Conservation (phyloP, 257 asterid species). For the Salvia rosmarinus region DNA sequence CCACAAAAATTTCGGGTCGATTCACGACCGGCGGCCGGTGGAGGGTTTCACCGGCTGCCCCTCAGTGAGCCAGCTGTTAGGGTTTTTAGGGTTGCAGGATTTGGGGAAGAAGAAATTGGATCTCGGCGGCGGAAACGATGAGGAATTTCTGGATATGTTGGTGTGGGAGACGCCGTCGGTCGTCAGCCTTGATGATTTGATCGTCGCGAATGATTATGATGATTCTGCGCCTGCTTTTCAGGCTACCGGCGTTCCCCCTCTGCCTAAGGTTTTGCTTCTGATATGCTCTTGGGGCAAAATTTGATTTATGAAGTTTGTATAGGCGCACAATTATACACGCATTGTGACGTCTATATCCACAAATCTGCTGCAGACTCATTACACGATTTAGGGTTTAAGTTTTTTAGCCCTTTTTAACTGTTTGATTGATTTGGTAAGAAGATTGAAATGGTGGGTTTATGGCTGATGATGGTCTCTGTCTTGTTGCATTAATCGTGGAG, state of each 20-base stretch:
- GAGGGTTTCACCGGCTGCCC: conserved; percentile 90
- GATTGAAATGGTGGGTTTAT: not conserved
- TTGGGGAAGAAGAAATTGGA: conserved; percentile 53
- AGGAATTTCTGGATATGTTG: conserved; percentile 57
- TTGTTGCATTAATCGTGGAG: conserved; percentile 3
- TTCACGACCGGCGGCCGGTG: conserved; percentile 81
- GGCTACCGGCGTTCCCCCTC: conserved; percentile 89
- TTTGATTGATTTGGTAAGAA: conserved; percentile 4
- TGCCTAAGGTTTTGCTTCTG: conserved; percentile 79
- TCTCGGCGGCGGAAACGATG: conserved; percentile 44
- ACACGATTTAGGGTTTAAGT: not conserved
- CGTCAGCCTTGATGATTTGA: conserved; percentile 77
- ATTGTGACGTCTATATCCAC: not conserved
- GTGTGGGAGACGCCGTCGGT: conserved; percentile 87
- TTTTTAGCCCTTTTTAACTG: not conserved
- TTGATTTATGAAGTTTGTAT: not conserved
- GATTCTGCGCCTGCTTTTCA: conserved; percentile 58
- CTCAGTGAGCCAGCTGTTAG: conserved; percentile 56
- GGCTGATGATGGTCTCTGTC: not conserved
- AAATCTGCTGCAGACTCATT: not conserved
- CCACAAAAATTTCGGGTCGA: conserved; percentile 45
- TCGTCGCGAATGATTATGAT: conserved; percentile 46
- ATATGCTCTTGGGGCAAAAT: not conserved
- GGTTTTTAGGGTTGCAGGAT: conserved; percentile 74
- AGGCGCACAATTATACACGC: not conserved